Evolutionary conservation across 495 filamentous ascomycete species (phyloP).

Genomic region (Penicillium simplicissimum): DNA sequence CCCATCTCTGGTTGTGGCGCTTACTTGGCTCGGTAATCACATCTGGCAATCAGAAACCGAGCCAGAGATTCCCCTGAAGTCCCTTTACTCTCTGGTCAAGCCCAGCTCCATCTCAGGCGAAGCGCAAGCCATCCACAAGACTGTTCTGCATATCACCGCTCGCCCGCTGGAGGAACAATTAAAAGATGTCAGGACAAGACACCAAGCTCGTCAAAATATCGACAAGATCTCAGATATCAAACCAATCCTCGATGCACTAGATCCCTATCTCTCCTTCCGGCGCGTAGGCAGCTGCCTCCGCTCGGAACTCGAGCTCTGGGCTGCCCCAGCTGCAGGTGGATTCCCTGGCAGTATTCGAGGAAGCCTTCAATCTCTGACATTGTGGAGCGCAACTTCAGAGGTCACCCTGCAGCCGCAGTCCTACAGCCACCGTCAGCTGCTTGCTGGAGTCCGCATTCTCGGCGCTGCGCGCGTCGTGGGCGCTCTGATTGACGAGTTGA

Average conservation of each 20-base stretch:
- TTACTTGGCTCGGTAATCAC: constrained; percentile 77
- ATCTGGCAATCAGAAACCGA: constrained; percentile 70
- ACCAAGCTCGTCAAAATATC: constrained; percentile 52
- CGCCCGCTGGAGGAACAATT: constrained; percentile 75
- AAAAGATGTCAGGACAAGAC: constrained; percentile 66
- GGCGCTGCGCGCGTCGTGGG: constrained; percentile 64
- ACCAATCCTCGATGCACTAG: constrained; percentile 68
- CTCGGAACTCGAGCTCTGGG: constrained; percentile 78
- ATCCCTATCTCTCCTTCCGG: constrained; percentile 66
- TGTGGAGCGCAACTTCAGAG: constrained; percentile 69
- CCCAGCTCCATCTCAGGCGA: constrained; percentile 79
- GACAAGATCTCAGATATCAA: constrained; percentile 58
- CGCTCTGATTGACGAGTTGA: constrained; percentile 70
- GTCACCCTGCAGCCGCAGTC: constrained; percentile 66
- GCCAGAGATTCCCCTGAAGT: constrained; percentile 62
- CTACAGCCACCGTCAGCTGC: constrained; percentile 78
- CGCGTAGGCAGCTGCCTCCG: constrained; percentile 64
- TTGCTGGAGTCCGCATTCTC: constrained; percentile 65
- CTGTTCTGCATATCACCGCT: constrained; percentile 80
- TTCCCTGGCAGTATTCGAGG: constrained; percentile 61
- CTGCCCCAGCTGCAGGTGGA: constrained; percentile 58
- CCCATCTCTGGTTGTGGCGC: constrained; percentile 78
- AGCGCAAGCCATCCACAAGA: constrained; percentile 74
- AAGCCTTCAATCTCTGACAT: constrained; percentile 65
- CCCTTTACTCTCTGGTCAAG: constrained; percentile 73